Conservation (phyloP, 78 protist genomes). For the Andalucia godoyi region DNA sequence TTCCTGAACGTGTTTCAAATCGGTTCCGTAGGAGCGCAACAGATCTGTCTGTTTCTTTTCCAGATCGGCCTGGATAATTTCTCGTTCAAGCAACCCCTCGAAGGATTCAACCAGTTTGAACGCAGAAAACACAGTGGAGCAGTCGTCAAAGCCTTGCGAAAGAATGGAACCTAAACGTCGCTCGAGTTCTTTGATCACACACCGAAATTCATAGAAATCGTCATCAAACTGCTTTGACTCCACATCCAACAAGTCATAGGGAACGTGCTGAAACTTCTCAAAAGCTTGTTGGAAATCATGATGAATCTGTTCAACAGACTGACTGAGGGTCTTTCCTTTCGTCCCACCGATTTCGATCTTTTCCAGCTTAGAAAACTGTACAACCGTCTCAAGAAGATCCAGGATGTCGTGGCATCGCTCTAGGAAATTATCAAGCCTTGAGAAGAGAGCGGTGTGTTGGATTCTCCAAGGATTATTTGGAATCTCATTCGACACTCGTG, state of each 20-base stretch:
- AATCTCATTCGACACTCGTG: neutral
- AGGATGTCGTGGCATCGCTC: constrained; percentile 43
- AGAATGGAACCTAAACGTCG: constrained; percentile 13
- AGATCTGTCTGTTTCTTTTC: constrained; percentile 19
- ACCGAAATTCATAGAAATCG: neutral
- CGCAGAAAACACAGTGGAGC: constrained; percentile 8
- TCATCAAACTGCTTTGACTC: constrained; percentile 1
- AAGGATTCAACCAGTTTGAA: constrained; percentile 52
- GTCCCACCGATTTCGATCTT: constrained; percentile 52
- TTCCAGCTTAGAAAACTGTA: constrained; percentile 31
- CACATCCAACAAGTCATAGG: constrained; percentile 25
- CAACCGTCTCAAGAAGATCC: constrained; percentile 16
- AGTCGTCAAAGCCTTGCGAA: constrained; percentile 28
- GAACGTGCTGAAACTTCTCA: neutral
- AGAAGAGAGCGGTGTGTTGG: constrained; percentile 22
- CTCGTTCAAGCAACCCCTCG: constrained; percentile 41
- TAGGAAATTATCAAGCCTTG: constrained; percentile 28
- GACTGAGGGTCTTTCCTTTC: constrained; percentile 15
- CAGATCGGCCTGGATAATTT: constrained; percentile 2
- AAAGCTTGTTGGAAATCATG: constrained; percentile 1
- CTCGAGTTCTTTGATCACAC: constrained; percentile 1
- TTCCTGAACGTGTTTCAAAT: constrained; percentile 19
- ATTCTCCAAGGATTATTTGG: constrained; percentile 21
- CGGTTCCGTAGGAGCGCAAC: constrained; percentile 16
- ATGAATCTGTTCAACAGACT: neutral